A percentile compares a stretch with the other conserved stretches of the same genome.
These are phyloP conservation scores for Phytophthora sojae DNA, from an alignment of 352 stramenopile species.

Conservation along the genomic window DNA sequence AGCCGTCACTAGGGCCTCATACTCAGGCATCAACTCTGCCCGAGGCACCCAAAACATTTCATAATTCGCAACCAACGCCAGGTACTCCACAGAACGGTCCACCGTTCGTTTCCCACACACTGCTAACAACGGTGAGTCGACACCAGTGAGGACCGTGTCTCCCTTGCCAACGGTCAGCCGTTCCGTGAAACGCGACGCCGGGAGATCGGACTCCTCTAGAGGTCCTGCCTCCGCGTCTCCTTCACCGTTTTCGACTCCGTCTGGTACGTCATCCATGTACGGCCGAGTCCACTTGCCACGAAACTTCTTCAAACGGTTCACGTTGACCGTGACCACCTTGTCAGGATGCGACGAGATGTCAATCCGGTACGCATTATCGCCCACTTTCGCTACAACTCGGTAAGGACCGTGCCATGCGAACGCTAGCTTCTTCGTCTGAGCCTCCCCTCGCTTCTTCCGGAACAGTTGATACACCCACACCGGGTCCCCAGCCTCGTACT, in stretches of 20 bases:
- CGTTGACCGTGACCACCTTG: constrained; percentile 5
- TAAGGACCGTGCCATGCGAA: constrained; percentile 22
- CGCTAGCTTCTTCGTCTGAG: constrained; percentile 6
- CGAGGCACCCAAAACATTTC: constrained; percentile 2
- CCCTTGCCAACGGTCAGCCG: neutral
- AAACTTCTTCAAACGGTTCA: constrained; percentile 11
- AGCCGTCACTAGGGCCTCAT: neutral
- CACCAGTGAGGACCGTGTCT: neutral
- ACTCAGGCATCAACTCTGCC: neutral
- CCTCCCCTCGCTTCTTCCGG: neutral
- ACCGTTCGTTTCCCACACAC: neutral
- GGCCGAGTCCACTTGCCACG: constrained; percentile 1
- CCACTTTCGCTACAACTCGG: neutral
- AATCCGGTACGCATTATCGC: neutral
- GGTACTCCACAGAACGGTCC: neutral
- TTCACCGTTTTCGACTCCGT: neutral
- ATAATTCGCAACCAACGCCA: neutral
- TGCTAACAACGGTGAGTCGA: neutral
- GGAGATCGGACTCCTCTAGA: neutral
- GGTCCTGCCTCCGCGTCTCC: neutral
- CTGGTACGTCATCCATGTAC: too few relatives aligned
- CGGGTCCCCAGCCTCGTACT: neutral
- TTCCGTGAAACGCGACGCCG: neutral
- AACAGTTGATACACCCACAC: constrained; percentile 21
- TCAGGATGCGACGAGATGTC: constrained; percentile 10